Evolutionary conservation across 2,329 filamentous ascomycete genomes (phyloP).

Genomic region (Fusarium floridanum): DNA sequence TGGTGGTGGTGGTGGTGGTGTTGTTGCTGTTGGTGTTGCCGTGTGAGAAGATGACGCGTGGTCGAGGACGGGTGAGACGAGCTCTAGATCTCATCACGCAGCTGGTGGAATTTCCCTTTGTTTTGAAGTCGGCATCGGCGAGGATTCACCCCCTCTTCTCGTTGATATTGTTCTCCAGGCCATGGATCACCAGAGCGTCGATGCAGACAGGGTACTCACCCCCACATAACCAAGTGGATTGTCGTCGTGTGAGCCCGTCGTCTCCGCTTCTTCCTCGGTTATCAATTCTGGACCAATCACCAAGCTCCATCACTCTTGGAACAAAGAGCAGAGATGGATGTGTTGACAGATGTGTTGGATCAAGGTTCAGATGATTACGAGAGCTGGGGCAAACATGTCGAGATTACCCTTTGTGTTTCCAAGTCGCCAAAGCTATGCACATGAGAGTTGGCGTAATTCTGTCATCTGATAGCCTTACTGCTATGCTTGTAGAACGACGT

Average conservation of each 20-base stretch:
- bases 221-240: slow-evolving; percentile 44
- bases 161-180: slow-evolving; percentile 48
- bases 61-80: slow-evolving; percentile 46
- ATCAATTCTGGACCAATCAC: slow-evolving; percentile 36
- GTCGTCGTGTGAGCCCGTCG: slow-evolving; percentile 34
- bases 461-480: neutral
- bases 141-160: slow-evolving; percentile 30
- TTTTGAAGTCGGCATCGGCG: slow-evolving; percentile 35
- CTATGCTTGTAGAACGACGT: neutral
- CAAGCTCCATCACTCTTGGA: neutral
- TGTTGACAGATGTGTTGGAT: neutral
- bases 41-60: slow-evolving; percentile 51
- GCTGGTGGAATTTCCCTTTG: slow-evolving; percentile 37
- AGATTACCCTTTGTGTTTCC: neutral
- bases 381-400: neutral
- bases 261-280: slow-evolving; percentile 42
- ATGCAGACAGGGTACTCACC: slow-evolving; percentile 33
- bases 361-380: neutral
- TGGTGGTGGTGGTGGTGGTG: slow-evolving; percentile 14
- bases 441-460: neutral
- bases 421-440: neutral
- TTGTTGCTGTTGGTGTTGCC: slow-evolving; percentile 12
- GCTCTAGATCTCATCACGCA: slow-evolving; percentile 49
- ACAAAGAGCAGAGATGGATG: slow-evolving; percentile 2
- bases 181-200: slow-evolving; percentile 34